phyloP scores from a whole-genome alignment of 805 yeast genomes.

The Lipomyces orientalis region DNA sequence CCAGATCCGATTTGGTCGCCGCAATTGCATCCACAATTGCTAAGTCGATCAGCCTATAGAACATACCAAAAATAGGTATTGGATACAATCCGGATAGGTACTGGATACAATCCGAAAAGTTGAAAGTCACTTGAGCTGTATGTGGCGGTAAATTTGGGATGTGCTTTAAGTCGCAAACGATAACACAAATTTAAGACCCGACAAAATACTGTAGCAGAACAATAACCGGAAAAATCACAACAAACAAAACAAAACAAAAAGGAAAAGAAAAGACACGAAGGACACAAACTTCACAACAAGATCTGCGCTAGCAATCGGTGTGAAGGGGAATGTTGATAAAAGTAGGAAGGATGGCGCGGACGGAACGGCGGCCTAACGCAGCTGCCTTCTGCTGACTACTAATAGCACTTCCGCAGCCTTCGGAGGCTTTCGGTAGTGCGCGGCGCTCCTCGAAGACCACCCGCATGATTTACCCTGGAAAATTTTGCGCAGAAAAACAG shows the following conservation, averaged over 20 bases:
- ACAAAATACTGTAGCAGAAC: slow-evolving; percentile 4
- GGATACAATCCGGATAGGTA: too few relatives aligned
- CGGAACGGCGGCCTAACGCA: not conserved
- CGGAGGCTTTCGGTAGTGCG: slow-evolving; percentile 1
- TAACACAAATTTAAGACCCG: not conserved
- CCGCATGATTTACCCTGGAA: not conserved
- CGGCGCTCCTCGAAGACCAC: not conserved
- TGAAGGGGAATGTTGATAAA: slow-evolving; percentile 12
- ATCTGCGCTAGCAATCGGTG: slow-evolving; percentile 1
- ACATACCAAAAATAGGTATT: not conserved
- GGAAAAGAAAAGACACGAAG: not conserved
- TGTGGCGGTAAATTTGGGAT: not conserved
- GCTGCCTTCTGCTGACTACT: not conserved
- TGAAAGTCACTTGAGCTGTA: not conserved
- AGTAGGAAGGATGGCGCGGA: slow-evolving; percentile 11
- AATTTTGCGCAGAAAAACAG: not conserved
- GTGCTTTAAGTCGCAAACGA: not conserved
- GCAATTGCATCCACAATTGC: not conserved
- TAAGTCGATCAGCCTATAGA: not conserved
- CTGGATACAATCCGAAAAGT: not conserved
- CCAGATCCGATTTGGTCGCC: not conserved
- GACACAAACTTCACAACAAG: not conserved
- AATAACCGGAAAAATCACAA: slow-evolving; percentile 8
- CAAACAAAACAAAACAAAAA: slow-evolving; percentile 7
- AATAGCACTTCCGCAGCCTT: not conserved